Evolutionary conservation across 2,329 filamentous ascomycete species (phyloP).

Genomic region (Trichoderma aggressivum): DNA sequence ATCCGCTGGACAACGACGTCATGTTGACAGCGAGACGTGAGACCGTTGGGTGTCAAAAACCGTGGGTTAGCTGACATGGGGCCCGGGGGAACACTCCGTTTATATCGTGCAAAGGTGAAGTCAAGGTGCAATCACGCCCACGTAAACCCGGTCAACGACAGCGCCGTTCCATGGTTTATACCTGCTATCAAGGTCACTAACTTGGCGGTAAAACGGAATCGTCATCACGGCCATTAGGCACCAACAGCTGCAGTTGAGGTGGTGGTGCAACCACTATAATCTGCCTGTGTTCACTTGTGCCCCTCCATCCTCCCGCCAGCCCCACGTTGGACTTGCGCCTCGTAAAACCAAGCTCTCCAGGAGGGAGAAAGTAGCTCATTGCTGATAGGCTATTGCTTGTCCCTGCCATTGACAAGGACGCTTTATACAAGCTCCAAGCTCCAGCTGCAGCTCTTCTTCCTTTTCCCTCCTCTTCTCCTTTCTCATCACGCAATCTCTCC

Average conservation of each 20-base stretch:
- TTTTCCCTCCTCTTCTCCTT: neutral
- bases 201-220: neutral
- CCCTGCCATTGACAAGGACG: neutral
- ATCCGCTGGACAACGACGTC: constrained; percentile 2
- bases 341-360: constrained; percentile 10
- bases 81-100: neutral
- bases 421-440: constrained; percentile 5
- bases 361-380: constrained; percentile 8
- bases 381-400: constrained; percentile 12
- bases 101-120: neutral
- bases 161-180: neutral
- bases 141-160: neutral
- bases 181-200: neutral
- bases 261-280: constrained; percentile 18
- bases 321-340: constrained; percentile 4
- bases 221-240: neutral
- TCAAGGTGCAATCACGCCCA: neutral
- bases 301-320: constrained; percentile 12
- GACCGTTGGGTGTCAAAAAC: neutral
- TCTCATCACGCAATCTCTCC: constrained; percentile 1
- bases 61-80: neutral
- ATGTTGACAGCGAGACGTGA: constrained; percentile 5
- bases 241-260: constrained; percentile 4
- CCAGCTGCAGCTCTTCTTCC: neutral
- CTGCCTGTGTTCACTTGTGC: neutral